These are phyloP conservation scores for Pseudogymnoascus sp. DNA, from an alignment of 2,329 filamentous ascomycete species.

Conservation along the genomic window DNA sequence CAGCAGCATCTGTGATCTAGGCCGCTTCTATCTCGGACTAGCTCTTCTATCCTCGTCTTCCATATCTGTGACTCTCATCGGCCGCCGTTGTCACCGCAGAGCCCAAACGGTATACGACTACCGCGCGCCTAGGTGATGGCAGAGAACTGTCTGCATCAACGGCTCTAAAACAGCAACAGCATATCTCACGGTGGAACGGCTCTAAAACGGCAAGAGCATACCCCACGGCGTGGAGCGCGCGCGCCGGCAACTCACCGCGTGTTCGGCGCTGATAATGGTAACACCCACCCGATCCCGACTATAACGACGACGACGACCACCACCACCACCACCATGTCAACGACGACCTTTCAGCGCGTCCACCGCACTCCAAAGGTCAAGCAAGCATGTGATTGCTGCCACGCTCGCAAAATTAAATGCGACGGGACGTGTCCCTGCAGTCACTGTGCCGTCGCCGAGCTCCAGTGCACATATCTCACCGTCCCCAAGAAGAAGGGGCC, in stretches of 20 bases:
- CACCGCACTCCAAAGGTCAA: slow-evolving; percentile 15
- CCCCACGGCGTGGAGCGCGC: neutral
- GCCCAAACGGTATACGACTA: neutral
- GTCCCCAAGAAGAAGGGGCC: slow-evolving; percentile 28
- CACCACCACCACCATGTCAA: neutral
- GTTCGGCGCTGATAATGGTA: neutral
- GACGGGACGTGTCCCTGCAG: slow-evolving; percentile 23
- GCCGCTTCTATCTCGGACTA: neutral
- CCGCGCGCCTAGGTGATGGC: neutral
- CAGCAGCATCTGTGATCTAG: neutral
- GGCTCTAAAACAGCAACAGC: neutral
- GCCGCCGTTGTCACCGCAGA: neutral
- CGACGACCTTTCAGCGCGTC: neutral
- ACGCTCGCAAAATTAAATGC: slow-evolving; percentile 25
- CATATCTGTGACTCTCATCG: neutral
- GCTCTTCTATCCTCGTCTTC: neutral
- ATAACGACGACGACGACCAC: neutral
- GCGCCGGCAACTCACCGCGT: neutral
- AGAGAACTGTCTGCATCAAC: neutral
- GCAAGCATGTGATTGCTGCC: slow-evolving; percentile 28
- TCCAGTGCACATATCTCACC: slow-evolving; percentile 25
- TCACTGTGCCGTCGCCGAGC: slow-evolving; percentile 18
- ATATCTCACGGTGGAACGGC: neutral
- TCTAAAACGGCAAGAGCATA: neutral
- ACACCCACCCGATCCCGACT: neutral